Percentiles rank a stretch among this genome's conserved stretches.
Conservation (phyloP, 2,329 filamentous ascomycete genomes). For the Celoporthe dispersa region DNA sequence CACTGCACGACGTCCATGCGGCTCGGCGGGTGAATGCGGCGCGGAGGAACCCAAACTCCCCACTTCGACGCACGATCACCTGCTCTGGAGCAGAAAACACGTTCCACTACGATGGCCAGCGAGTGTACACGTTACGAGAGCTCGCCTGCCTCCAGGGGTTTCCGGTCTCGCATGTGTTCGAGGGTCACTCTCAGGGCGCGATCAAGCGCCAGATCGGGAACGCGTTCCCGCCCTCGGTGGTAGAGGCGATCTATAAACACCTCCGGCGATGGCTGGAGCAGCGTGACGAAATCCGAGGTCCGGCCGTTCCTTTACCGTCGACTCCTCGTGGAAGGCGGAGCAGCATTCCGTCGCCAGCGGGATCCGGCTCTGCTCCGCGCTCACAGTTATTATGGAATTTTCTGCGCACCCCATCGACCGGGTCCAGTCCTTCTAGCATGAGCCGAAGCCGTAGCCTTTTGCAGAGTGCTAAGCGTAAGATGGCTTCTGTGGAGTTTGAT, state of each 20-base stretch:
- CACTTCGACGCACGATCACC: slow-evolving; percentile 64
- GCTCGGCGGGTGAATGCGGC: slow-evolving; percentile 33
- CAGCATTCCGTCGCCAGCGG: not conserved
- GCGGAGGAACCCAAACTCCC: slow-evolving; percentile 50
- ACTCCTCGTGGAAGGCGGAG: not conserved
- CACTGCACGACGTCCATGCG: slow-evolving; percentile 45
- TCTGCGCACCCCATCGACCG: not conserved
- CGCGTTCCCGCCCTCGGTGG: slow-evolving; percentile 70
- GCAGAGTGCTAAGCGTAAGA: not conserved
- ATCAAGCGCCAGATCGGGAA: slow-evolving; percentile 75
- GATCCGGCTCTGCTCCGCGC: not conserved
- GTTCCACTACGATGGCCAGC: slow-evolving; percentile 66
- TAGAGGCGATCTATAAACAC: slow-evolving; percentile 53
- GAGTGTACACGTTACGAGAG: slow-evolving; percentile 70
- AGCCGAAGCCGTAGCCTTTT: slow-evolving; percentile 6
- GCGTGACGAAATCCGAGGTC: slow-evolving; percentile 43
- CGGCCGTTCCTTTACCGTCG: no score
- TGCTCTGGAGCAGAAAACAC: slow-evolving; percentile 61
- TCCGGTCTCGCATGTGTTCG: slow-evolving; percentile 63
- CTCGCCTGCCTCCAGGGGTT: slow-evolving; percentile 75
- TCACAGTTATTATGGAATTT: not conserved
- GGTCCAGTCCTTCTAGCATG: not conserved
- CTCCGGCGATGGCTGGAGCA: slow-evolving; percentile 50
- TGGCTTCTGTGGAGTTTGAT: not conserved
- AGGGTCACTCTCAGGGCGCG: slow-evolving; percentile 35